A percentile compares a stretch with the other conserved stretches of the same genome.
phyloP scores from a whole-genome alignment of 495 filamentous ascomycete species.

The Penicillium longicatenatum region DNA sequence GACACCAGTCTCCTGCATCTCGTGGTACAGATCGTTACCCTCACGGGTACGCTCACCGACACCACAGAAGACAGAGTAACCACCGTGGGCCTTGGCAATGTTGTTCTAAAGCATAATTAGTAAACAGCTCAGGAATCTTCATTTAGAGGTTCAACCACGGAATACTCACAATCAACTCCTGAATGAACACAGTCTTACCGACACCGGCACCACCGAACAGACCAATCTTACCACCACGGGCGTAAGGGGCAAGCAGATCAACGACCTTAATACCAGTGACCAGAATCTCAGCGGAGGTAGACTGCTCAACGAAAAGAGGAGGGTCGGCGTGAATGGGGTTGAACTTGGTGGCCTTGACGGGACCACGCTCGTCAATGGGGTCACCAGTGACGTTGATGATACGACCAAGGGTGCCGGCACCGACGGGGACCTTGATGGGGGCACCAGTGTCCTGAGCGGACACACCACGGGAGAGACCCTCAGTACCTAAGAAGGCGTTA shows the following conservation, averaged over 20 bases:
- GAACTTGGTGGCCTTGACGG: constrained; percentile 87
- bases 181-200: constrained; percentile 99
- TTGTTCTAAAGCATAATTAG: constrained; percentile 68
- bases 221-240: constrained; percentile 99
- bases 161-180: constrained; percentile 86
- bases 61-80: constrained; percentile 99
- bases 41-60: constrained; percentile 99
- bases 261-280: constrained; percentile 99
- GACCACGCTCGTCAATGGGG: constrained; percentile 98
- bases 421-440: constrained; percentile 97
- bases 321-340: constrained; percentile 93
- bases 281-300: constrained; percentile 91
- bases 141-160: not conserved
- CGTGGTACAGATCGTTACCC: constrained; percentile 99
- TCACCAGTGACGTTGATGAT: constrained; percentile 99
- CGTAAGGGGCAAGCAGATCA: constrained; percentile 96
- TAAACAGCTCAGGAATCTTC: not conserved
- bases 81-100: constrained; percentile 99
- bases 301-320: constrained; percentile 89
- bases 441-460: constrained; percentile 83
- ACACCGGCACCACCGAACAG: constrained; percentile 99
- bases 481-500: constrained; percentile 72
- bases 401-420: constrained; percentile 90
- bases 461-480: constrained; percentile 93
- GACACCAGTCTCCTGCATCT: constrained; percentile 99